These are phyloP conservation scores for Endocalyx cinctus DNA, from an alignment of 2,329 filamentous ascomycete genomes.

Conservation along the genomic window DNA sequence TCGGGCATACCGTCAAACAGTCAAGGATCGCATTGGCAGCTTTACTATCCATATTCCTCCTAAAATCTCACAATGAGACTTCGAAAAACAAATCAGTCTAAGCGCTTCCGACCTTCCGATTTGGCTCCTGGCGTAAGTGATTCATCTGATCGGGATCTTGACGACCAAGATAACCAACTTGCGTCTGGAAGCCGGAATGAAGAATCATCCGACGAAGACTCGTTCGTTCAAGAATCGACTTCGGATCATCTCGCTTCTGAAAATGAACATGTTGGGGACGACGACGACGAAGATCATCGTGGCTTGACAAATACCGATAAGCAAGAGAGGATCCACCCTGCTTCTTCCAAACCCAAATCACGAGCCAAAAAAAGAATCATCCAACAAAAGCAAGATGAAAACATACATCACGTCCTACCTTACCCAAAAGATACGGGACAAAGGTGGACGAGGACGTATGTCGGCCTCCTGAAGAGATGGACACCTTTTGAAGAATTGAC, in stretches of 20 bases:
- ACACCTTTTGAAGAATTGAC: slow-evolving; percentile 23
- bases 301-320: too few species aligned
- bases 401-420: slow-evolving; percentile 18
- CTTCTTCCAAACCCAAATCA: too few species aligned
- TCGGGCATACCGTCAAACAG: too few species aligned
- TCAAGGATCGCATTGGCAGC: too few species aligned
- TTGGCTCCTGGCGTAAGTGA: slow-evolving; percentile 7
- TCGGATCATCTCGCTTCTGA: slow-evolving; percentile 4
- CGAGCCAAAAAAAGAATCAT: slow-evolving; percentile 24
- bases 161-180: slow-evolving; percentile 20
- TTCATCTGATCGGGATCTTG: too few species aligned
- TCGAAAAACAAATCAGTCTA: slow-evolving; percentile 24
- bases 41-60: too few species aligned
- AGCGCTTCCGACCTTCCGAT: slow-evolving; percentile 19
- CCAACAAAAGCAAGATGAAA: slow-evolving; percentile 5
- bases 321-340: too few species aligned
- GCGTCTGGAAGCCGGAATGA: slow-evolving; percentile 3
- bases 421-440: slow-evolving; percentile 27
- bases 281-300: slow-evolving; percentile 5
- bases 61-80: slow-evolving; percentile 25
- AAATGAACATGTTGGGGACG: slow-evolving; percentile 9
- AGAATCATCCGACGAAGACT: slow-evolving; percentile 22
- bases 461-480: slow-evolving; percentile 28
- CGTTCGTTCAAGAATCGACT: slow-evolving; percentile 16
- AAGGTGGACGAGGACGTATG: slow-evolving; percentile 29